These are phyloP conservation scores for Drechslerella coelobrocha DNA, from an alignment of 2,329 filamentous ascomycete genomes.

Conservation along the genomic window DNA sequence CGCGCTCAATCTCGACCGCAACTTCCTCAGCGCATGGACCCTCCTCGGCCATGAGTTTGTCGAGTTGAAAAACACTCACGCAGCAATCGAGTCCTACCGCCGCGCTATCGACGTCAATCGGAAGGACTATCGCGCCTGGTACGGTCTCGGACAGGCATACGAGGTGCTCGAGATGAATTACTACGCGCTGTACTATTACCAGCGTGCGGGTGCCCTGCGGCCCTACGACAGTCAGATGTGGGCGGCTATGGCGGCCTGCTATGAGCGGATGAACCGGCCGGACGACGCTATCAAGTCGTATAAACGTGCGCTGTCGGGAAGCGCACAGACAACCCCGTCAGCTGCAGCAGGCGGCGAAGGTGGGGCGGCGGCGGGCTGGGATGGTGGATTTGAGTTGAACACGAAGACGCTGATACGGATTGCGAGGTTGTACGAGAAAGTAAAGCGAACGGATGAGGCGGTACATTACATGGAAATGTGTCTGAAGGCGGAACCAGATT, in stretches of 20 bases:
- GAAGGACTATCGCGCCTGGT: slow-evolving; percentile 97
- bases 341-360: slow-evolving; percentile 61
- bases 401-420: slow-evolving; percentile 91
- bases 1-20: slow-evolving; percentile 85
- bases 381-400: slow-evolving; percentile 70
- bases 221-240: slow-evolving; percentile 99
- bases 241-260: slow-evolving; percentile 91
- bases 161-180: slow-evolving; percentile 98
- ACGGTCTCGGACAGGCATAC: slow-evolving; percentile 94
- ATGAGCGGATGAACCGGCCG: slow-evolving; percentile 84
- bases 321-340: slow-evolving; percentile 59
- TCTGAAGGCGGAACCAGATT: slow-evolving; percentile 81
- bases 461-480: slow-evolving; percentile 96
- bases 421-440: slow-evolving; percentile 82
- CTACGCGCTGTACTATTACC: slow-evolving; percentile 97
- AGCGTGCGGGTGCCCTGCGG: slow-evolving; percentile 88
- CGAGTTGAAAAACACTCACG: slow-evolving; percentile 97
- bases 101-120: slow-evolving; percentile 91
- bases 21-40: slow-evolving; percentile 94
- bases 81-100: slow-evolving; percentile 94
- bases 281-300: slow-evolving; percentile 93
- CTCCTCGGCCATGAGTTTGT: slow-evolving; percentile 99
- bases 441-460: slow-evolving; percentile 78
- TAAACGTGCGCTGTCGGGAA: slow-evolving; percentile 84
- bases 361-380: slow-evolving; percentile 56